These are phyloP conservation scores for Avicennia marina DNA, from an alignment of 257 asterid genomes.

Conservation along the genomic window DNA sequence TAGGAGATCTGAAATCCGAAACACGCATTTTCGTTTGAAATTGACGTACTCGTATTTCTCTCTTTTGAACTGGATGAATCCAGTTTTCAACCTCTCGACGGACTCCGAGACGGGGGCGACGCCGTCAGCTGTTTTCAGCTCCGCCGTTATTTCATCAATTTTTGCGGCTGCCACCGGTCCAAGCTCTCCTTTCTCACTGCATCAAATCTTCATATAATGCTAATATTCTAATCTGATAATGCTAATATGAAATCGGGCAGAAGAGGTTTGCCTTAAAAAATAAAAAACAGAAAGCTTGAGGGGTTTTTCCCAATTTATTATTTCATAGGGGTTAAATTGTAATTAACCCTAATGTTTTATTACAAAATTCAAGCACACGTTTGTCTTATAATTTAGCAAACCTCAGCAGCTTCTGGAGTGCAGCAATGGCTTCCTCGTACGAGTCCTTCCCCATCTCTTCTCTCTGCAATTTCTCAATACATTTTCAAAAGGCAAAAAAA, in stretches of 20 bases:
- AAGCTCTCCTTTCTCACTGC: conserved; percentile 75
- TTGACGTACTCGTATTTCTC: conserved; percentile 81
- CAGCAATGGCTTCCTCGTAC: conserved; percentile 75
- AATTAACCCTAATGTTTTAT: no score
- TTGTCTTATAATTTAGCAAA: no score
- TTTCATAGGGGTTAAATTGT: no score
- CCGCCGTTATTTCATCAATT: conserved; percentile 66
- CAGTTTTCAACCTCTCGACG: conserved; percentile 64
- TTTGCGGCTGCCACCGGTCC: conserved; percentile 80
- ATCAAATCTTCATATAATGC: not conserved
- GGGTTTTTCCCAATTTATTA: no score
- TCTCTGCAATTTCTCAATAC: conserved; percentile 63
- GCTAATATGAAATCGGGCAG: no score
- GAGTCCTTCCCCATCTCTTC: conserved; percentile 74
- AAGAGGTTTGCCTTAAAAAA: no score
- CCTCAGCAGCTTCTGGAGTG: conserved; percentile 85
- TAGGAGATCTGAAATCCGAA: not conserved
- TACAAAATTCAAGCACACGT: no score
- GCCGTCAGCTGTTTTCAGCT: conserved; percentile 43
- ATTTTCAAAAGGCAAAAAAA: no score
- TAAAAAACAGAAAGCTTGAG: no score
- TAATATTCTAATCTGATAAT: no score
- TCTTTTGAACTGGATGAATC: conserved; percentile 70
- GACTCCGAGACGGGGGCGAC: conserved; percentile 31
- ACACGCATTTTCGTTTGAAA: not conserved